Evolutionary conservation across 331 rosid species (phyloP).

Genomic region (Stylosanthes scabra): DNA sequence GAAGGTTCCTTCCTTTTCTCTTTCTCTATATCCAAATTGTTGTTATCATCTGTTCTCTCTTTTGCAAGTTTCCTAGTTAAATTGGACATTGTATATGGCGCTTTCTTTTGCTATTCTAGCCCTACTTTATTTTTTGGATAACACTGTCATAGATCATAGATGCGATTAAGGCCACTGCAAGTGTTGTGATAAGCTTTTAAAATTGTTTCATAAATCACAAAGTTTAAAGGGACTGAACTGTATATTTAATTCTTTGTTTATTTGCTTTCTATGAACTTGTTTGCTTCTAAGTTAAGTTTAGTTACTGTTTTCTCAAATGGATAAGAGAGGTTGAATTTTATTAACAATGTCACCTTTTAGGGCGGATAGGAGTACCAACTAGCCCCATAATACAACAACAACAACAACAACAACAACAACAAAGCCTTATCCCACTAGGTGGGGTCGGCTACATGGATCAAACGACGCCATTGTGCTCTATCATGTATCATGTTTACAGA

Average conservation of each 20-base stretch:
- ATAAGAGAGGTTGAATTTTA: neutral
- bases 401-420: no score
- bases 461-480: no score
- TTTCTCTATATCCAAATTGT: neutral
- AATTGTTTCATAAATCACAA: neutral
- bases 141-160: neutral
- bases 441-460: no score
- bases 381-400: no score
- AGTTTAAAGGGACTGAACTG: neutral
- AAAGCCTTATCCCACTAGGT: no score
- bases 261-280: neutral
- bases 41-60: neutral
- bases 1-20: slow-evolving; percentile 50
- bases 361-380: no score
- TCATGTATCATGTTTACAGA: no score
- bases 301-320: slow-evolving; percentile 15
- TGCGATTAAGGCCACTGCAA: neutral
- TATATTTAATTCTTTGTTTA: slow-evolving; percentile 1
- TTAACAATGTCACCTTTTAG: neutral
- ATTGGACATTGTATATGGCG: neutral
- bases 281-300: slow-evolving; percentile 4
- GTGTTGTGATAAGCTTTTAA: neutral
- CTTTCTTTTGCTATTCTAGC: neutral
- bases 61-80: slow-evolving; percentile 10
- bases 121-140: neutral